phyloP scores from a whole-genome alignment of 2,329 filamentous ascomycete genomes.

The Fusarium mexicanum region DNA sequence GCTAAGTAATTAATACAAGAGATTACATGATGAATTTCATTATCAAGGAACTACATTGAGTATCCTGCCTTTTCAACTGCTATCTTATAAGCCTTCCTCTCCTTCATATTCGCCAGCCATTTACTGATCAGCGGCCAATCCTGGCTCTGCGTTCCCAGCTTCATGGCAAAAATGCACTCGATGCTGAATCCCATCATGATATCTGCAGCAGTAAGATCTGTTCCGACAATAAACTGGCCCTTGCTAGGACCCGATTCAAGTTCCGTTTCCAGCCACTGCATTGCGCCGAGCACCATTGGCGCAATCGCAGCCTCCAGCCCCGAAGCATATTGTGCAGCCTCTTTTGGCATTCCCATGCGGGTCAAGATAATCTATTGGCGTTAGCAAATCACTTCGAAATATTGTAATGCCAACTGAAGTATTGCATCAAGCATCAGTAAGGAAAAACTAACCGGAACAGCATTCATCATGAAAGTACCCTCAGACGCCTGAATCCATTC shows the following conservation, averaged over 20 bases:
- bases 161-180: neutral
- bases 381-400: accelerated
- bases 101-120: neutral
- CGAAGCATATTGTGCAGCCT: neutral
- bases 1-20: accelerated
- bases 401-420: neutral
- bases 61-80: neutral
- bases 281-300: neutral
- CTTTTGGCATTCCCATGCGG: neutral
- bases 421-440: neutral
- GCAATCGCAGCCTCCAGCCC: neutral
- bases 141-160: neutral
- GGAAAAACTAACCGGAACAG: neutral
- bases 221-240: neutral
- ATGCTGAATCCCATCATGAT: neutral
- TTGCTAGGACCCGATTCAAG: neutral
- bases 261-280: neutral
- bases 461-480: neutral
- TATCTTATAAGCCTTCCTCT: neutral
- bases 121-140: neutral
- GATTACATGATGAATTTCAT: accelerated
- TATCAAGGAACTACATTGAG: accelerated
- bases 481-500: neutral
- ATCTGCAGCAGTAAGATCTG: neutral
- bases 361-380: neutral